Evolutionary conservation across 139 green algal genomes (phyloP).

Genomic region (Mychonastes homosphaera): DNA sequence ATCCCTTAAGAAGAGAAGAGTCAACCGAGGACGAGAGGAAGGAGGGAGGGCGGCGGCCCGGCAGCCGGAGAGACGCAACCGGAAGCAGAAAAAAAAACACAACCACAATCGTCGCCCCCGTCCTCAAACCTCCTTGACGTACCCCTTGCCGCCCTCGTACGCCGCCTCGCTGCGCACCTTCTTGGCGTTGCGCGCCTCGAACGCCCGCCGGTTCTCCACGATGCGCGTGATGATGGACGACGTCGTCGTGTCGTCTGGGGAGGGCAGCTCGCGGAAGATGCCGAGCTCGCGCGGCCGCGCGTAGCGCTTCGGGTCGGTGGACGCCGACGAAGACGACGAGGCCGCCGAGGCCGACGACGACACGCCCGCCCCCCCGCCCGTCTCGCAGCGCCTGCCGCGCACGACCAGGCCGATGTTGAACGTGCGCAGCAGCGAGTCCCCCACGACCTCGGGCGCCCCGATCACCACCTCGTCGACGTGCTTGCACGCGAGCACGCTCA

Average conservation of each 20-base stretch:
- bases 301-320: too few relatives aligned
- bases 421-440: slow-evolving; percentile 81
- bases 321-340: too few relatives aligned
- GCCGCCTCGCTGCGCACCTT: slow-evolving; percentile 60
- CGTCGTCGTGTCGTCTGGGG: slow-evolving; percentile 62
- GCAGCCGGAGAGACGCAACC: too few relatives aligned
- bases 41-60: too few relatives aligned
- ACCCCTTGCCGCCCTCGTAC: slow-evolving; percentile 62
- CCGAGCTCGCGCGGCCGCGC: slow-evolving; percentile 16
- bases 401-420: slow-evolving; percentile 94
- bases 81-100: too few relatives aligned
- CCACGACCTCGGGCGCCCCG: slow-evolving; percentile 37
- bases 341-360: too few relatives aligned
- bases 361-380: slow-evolving; percentile 7
- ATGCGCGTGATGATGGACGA: slow-evolving; percentile 86
- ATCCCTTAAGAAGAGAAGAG: too few relatives aligned
- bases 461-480: slow-evolving; percentile 90
- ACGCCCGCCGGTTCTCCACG: slow-evolving; percentile 72
- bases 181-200: slow-evolving; percentile 65
- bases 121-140: too few relatives aligned
- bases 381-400: slow-evolving; percentile 63
- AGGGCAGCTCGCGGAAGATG: slow-evolving; percentile 50
- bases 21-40: too few relatives aligned
- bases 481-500: slow-evolving; percentile 89
- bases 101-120: too few relatives aligned